Base-by-base conservation (phyloP, 495 filamentous ascomycete species). In the Xylaria telfairii region DNA sequence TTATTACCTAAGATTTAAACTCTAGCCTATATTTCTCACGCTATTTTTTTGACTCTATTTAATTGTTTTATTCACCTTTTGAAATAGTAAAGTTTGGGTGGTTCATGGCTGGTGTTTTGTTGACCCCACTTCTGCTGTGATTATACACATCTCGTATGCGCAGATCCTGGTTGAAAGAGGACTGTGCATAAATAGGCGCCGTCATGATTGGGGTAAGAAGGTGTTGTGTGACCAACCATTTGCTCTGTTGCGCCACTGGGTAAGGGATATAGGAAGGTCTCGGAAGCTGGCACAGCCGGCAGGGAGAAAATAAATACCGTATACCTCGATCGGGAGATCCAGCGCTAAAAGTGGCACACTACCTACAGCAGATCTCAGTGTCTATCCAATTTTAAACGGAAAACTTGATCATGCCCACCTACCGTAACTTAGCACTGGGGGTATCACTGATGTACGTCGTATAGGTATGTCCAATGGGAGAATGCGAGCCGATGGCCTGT, bases 231-330 rank as follows among this genome's bases (percentile, higher is more conserved):
- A 46, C 44, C 17, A n/a, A 54, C 13, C 6, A 54, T 30, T 24
- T 13, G 5, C 30, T 13, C 7, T 59, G n/a, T 9, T 9, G 15
- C 6, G 37, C n/a, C 8, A 24, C 13, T 32, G 17, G 15, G 8
- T 21, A n/a, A 30, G 21, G 41, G 12, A 42, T 47, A n/a, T 34
- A 15, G 21, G 39, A 26, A 34, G 17, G 30, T 15, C 3, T 65
- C 44, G 62, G 62, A 65, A 51, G 44, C 24, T 65, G 30, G 41
- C 17, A 37, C 51, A 46, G 28, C 62, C 62, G 62, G 44, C 7
- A 21, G 1, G 15, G 26, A 51, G 9, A 49, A 24, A 32, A n/a
- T n/a, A n/a, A 47, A 8, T 3, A 1, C 8, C 17, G 12, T 63
- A 26, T 26, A 63, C 46, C 15, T 28, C 19, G n/a, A 57, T 57